Conservation (phyloP, 2,329 filamentous ascomycete species). For the Thermoascus crustaceus region DNA sequence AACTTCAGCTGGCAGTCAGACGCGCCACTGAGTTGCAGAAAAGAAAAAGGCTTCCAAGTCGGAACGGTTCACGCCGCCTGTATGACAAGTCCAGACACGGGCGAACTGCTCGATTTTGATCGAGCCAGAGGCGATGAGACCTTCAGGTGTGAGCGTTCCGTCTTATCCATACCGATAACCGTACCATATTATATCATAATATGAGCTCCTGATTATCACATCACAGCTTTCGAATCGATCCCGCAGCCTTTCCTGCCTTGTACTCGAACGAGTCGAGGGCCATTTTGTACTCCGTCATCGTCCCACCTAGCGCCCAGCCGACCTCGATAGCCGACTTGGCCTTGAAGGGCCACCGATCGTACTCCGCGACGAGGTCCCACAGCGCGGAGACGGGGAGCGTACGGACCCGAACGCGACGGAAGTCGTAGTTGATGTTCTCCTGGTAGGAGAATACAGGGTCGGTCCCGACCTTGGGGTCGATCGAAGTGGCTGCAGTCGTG, state of each 20-base stretch:
- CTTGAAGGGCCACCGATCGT: slow-evolving; percentile 21
- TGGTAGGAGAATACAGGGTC: slow-evolving; percentile 18
- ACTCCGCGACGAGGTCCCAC: slow-evolving; percentile 31
- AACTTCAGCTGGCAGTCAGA: too few species aligned
- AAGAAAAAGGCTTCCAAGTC: too few species aligned
- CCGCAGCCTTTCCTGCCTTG: slow-evolving; percentile 4
- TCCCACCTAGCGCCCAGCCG: slow-evolving; percentile 21
- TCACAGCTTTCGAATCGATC: neutral
- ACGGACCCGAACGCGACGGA: slow-evolving; percentile 23
- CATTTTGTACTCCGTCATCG: slow-evolving; percentile 19
- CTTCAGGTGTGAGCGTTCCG: too few species aligned
- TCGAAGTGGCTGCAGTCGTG: neutral
- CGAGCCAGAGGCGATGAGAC: too few species aligned
- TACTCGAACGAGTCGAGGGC: slow-evolving; percentile 9
- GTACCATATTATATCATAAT: too few species aligned
- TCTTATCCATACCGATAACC: too few species aligned
- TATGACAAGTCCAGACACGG: too few species aligned
- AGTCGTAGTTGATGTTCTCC: slow-evolving; percentile 27
- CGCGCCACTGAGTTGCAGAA: too few species aligned
- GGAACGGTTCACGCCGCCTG: too few species aligned
- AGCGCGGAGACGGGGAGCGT: slow-evolving; percentile 21
- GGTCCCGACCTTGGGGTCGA: neutral
- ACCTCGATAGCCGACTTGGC: slow-evolving; percentile 14
- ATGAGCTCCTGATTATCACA: neutral
- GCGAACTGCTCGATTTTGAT: too few species aligned